A percentile compares a stretch with the other conserved stretches of the same genome.
Evolutionary conservation across 2,329 filamentous ascomycete genomes (phyloP).

Genomic region (Cladosporium sp.): DNA sequence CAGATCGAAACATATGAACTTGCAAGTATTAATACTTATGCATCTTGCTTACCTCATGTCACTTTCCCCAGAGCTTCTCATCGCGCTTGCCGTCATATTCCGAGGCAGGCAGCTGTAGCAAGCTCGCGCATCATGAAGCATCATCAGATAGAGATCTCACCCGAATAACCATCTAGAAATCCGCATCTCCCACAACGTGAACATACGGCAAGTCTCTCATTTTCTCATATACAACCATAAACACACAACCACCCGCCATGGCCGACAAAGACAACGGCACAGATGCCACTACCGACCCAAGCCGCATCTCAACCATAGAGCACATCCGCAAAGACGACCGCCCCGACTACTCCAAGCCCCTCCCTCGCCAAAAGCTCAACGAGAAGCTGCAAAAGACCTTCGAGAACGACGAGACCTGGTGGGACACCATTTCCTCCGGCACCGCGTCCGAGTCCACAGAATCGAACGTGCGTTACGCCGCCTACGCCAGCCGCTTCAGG

Average conservation of each 20-base stretch:
- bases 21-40: neutral
- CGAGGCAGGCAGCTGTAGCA: conserved; percentile 3
- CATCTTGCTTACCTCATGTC: neutral
- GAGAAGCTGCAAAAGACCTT: conserved; percentile 56
- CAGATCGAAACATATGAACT: neutral
- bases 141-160: neutral
- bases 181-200: neutral
- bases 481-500: conserved; percentile 71
- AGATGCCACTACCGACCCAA: conserved; percentile 20
- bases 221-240: neutral
- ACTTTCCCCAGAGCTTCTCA: neutral
- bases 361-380: conserved; percentile 55
- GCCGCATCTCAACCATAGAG: conserved; percentile 38
- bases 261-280: conserved; percentile 36
- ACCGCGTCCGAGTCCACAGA: conserved; percentile 79
- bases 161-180: neutral
- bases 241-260: conserved; percentile 34
- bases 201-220: neutral
- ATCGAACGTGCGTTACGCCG: conserved; percentile 83
- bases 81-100: conserved; percentile 8
- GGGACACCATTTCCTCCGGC: conserved; percentile 57
- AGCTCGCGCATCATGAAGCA: conserved; percentile 4
- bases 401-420: conserved; percentile 68
- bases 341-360: conserved; percentile 50
- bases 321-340: conserved; percentile 45